Percentiles rank a stretch among this genome's conserved stretches.
Conservation (phyloP, 495 filamentous ascomycete species). For the Penicillium tannophilum region DNA sequence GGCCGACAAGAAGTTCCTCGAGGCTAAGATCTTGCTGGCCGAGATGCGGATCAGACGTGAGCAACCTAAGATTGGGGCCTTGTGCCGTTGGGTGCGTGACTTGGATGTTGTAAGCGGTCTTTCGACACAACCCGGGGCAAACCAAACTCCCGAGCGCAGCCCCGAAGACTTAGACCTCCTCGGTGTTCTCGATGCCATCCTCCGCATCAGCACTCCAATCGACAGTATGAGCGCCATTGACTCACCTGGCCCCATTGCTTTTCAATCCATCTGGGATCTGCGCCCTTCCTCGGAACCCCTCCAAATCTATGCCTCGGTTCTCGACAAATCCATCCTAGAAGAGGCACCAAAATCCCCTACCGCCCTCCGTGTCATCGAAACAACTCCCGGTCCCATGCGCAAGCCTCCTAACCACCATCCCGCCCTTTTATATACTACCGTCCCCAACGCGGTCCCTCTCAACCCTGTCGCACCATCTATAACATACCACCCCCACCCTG, state of each 20-base stretch:
- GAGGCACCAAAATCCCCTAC: constrained; percentile 31
- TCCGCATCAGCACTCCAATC: constrained; percentile 40
- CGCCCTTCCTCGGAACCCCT: constrained; percentile 35
- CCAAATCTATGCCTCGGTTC: constrained; percentile 36
- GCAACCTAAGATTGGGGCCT: constrained; percentile 42
- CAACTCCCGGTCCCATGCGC: constrained; percentile 36
- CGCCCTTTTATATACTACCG: constrained; percentile 41
- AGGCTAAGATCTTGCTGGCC: constrained; percentile 38
- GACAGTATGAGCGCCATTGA: constrained; percentile 30
- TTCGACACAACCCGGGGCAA: constrained; percentile 33
- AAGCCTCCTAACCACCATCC: constrained; percentile 44
- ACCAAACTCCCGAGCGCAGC: constrained; percentile 25
- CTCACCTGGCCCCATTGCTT: constrained; percentile 38
- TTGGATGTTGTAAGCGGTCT: constrained; percentile 44
- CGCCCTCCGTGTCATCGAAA: constrained; percentile 37
- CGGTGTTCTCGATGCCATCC: constrained; percentile 38
- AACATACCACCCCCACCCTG: constrained; percentile 42
- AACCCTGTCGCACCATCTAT: constrained; percentile 25
- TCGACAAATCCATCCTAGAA: constrained; percentile 38
- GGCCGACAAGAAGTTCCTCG: constrained; percentile 37
- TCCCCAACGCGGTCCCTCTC: constrained; percentile 36
- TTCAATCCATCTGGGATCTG: constrained; percentile 44
- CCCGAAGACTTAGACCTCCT: constrained; percentile 32
- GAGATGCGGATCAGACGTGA: constrained; percentile 42
- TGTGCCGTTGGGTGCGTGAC: constrained; percentile 46